These are phyloP conservation scores for Cardamine resedifolia DNA, from an alignment of 345 rosid species.

Conservation along the genomic window DNA sequence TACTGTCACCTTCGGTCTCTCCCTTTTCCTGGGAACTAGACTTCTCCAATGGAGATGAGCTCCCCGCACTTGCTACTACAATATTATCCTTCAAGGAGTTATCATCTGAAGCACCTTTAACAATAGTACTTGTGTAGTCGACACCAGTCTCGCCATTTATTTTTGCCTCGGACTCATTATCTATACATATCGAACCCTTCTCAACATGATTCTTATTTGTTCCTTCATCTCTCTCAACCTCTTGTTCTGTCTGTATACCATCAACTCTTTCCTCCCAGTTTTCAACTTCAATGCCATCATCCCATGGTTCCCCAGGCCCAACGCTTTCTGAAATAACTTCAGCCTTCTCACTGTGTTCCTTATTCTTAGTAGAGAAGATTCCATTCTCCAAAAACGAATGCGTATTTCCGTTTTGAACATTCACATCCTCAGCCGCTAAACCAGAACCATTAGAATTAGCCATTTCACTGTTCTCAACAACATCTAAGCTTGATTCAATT, in stretches of 20 bases:
- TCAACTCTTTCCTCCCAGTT: constrained; percentile 32
- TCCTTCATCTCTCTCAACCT: constrained; percentile 33
- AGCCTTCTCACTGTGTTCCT: constrained; percentile 12
- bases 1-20: constrained; percentile 28
- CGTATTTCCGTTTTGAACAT: constrained; percentile 17
- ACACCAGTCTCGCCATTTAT: constrained; percentile 14
- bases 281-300: constrained; percentile 23
- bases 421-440: constrained; percentile 24
- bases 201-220: constrained; percentile 15
- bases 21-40: constrained; percentile 34
- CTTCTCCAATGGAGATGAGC: constrained; percentile 25
- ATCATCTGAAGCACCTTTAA: constrained; percentile 8
- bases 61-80: not conserved
- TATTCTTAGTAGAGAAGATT: not conserved
- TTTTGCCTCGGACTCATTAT: constrained; percentile 19
- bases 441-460: constrained; percentile 50
- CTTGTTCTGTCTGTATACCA: constrained; percentile 19
- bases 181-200: constrained; percentile 19
- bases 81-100: constrained; percentile 3
- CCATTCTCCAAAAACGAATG: constrained; percentile 21
- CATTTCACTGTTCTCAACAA: constrained; percentile 37
- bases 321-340: constrained; percentile 13
- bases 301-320: constrained; percentile 2
- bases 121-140: constrained; percentile 5
- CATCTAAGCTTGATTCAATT: constrained; percentile 29